Base-by-base conservation (phyloP, 2,329 filamentous ascomycete species). In the Teratosphaeria zuluensis region DNA sequence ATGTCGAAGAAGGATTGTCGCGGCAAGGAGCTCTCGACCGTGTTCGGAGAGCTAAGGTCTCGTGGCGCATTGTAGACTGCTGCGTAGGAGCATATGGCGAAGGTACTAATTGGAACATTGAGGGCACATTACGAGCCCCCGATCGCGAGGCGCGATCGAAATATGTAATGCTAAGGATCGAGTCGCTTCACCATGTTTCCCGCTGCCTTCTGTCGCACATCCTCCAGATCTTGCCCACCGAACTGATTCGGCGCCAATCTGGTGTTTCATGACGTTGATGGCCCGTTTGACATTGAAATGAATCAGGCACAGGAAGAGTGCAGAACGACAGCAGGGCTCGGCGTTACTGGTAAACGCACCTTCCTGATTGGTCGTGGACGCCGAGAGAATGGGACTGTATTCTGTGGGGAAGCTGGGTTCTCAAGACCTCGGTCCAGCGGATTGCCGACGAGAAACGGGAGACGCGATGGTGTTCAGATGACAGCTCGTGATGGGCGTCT, bases 1-100 rank as follows among this genome's bases (percentile, higher is more conserved):
- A n/a, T 63, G 11, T 54, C 56, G 33, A 62, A 58, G 57, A 62
- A 57, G 16, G 59, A 62, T 14, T 66, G 63, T 48, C 57, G 63
- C 51, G 64, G 64, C 7, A 61, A 59, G 28, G 58, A 61, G 30
- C 38, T 66, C 11, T 53, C 46, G 9, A 31, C 24, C 4, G 56
- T 57, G n/a, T 30, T 57, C 33, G 56, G 42, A 30, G 54, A 35
- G 33, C 19, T 55, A 21, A 16, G 42, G 19, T 21, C 5, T 48
- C 42, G 19, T 21, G 5, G 42, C 42, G 42, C n/a, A 48, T n/a
- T 0, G 6, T n/a, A 46, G 42, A 19, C 16, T 48, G 42, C 42
- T 48, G 42, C n/a, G 42, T 48, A 6, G n/a, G 42, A 11, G 9
- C 4, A 28, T 28, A 28, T 28, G 24, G 24, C 24, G 24, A 28